Evolutionary conservation across 2,329 filamentous ascomycete species (phyloP).

Genomic region (Cladosporium phlei): DNA sequence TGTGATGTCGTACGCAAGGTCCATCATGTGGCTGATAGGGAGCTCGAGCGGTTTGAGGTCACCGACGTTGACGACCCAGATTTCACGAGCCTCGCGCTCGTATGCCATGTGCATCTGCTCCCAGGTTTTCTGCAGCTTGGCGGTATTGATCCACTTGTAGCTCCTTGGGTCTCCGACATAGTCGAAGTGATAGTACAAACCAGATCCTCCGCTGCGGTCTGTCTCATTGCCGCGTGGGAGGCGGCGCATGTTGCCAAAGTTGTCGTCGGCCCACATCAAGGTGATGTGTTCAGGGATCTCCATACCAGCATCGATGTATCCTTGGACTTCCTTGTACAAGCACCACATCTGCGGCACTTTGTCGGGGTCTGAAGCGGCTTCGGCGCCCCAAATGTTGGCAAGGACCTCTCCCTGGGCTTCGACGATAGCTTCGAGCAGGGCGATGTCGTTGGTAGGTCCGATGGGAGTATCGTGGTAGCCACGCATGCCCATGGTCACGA

Average conservation of each 20-base stretch:
- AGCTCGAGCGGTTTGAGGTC: constrained; percentile 63
- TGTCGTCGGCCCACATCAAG: constrained; percentile 65
- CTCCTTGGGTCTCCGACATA: constrained; percentile 57
- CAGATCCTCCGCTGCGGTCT: constrained; percentile 56
- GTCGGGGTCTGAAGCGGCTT: constrained; percentile 44
- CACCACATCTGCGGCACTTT: constrained; percentile 66
- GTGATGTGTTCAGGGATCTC: constrained; percentile 61
- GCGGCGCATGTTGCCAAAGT: constrained; percentile 56
- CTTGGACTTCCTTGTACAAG: constrained; percentile 69
- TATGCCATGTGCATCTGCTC: constrained; percentile 62
- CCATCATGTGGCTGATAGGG: constrained; percentile 63
- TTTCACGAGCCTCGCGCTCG: constrained; percentile 53
- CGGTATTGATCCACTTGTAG: constrained; percentile 59
- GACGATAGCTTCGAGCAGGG: constrained; percentile 58
- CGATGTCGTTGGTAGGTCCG: constrained; percentile 53
- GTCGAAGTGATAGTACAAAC: constrained; percentile 63
- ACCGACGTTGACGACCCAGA: constrained; percentile 65
- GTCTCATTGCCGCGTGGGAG: constrained; percentile 59
- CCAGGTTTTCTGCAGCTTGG: constrained; percentile 60
- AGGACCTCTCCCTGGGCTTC: constrained; percentile 56
- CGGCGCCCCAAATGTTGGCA: constrained; percentile 49
- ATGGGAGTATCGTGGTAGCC: constrained; percentile 63
- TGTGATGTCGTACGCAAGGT: constrained; percentile 61
- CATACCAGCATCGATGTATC: constrained; percentile 62
- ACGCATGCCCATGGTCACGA: constrained; percentile 58